Conservation (phyloP, 306 rosid genomes). For the Trifolium fragiferum region DNA sequence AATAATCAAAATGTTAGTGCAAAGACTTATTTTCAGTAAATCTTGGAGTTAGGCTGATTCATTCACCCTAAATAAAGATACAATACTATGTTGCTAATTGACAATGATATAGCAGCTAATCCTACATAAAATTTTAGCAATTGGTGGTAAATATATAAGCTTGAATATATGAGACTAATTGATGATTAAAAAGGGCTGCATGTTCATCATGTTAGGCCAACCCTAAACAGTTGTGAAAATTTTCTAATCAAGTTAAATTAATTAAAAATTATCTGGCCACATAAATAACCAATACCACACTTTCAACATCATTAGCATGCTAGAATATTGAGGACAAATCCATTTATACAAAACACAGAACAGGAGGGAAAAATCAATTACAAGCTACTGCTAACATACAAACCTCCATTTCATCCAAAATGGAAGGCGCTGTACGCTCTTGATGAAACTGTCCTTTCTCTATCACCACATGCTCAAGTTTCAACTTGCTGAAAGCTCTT, state of each 20-base stretch:
- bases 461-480: slow-evolving; percentile 94
- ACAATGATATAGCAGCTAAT: background rate
- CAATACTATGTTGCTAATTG: background rate
- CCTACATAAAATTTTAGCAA: background rate
- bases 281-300: slow-evolving; percentile 2
- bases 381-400: slow-evolving; percentile 32
- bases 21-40: slow-evolving; percentile 2
- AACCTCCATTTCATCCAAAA: slow-evolving; percentile 59
- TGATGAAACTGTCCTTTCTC: slow-evolving; percentile 93
- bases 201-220: slow-evolving; percentile 8
- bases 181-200: background rate
- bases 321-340: background rate
- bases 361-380: background rate
- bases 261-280: background rate
- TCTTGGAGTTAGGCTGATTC: background rate
- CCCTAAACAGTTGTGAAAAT: background rate
- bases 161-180: slow-evolving; percentile 3
- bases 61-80: background rate
- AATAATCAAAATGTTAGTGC: background rate
- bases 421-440: slow-evolving; percentile 56
- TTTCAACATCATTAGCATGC: slow-evolving; percentile 1
- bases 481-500: slow-evolving; percentile 96
- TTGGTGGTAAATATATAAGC: background rate
- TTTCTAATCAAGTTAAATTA: background rate
- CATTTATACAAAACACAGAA: background rate